Base-by-base conservation (phyloP, 192 early-diverging fungal genomes). In the Pecoramyces ruminantium region DNA sequence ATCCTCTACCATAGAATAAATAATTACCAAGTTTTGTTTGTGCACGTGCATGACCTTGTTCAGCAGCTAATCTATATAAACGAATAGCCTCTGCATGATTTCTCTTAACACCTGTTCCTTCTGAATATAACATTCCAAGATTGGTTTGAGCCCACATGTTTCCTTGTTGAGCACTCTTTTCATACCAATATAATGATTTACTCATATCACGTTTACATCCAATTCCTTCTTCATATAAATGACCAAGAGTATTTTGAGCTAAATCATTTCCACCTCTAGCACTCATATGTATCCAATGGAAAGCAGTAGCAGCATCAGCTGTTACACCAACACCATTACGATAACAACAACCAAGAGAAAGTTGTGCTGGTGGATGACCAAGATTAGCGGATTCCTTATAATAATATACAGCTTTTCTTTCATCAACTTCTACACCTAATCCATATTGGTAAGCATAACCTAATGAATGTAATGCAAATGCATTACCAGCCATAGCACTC, bases 391-490 rank as follows among this genome's bases (percentile, higher is more conserved):
- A 34, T 11, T 34, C 30, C 11, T 34, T 34, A 34, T 34, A 34
- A 34, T 34, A 78, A 28, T 78, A 29, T 29, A 78, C 78, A 28
- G 78, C 78, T 29, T 29, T 28, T 29, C 29, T 29, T 29, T 29
- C 28, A 78, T 78, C 29, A 78, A 78, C 28, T 78, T 78, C 82
- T 4, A 88, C 81, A 29, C 92, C 92, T 29, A 87, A 86, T 16
- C 92, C 91, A 81, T 93, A 85, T 30, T 90, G 86, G 83, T 90
- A 90, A 84, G 92, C 94, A 79, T 93, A 92, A 29, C 93, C 94
- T 29, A 95, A 86, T 25, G 91, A 93, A 80, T 92, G 89, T 81
- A 92, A 84, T 16, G 92, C 93, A 84, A 88, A 89, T 28, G 89
- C 85, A 84, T 94, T 91, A 58, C 89, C 88, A 78, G 91, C 86